Evolutionary conservation across 331 rosid species (phyloP), one percentile per base, ranked within the genome.

Genomic region (Malus hybrid): DNA sequence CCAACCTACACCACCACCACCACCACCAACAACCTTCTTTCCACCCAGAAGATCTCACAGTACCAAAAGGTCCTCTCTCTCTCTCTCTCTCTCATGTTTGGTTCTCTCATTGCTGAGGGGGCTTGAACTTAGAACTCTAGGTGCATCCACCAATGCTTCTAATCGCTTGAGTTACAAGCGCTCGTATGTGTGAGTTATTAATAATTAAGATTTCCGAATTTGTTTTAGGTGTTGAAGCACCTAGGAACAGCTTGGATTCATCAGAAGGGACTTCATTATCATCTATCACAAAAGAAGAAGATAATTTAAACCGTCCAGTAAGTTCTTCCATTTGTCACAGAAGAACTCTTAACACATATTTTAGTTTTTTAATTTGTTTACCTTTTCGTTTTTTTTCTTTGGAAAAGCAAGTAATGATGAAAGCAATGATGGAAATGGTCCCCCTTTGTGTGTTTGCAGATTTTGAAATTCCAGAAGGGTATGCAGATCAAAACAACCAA

Each of bases 221-320:
- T n/a, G 13, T 11, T 33, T 69, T 84, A 90, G 98, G 98, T 39
- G 42, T 78, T 77, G 92, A 88, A 81, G 96, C 96, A 42, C 97
- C 97, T 50, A 79, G 96, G 81, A 94, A 88, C 80, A 90, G 95
- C 82, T 77, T 91, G 88, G 89, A 88, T 72, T 72, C 68, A 81
- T 89, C 87, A 56, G 88, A 88, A 32, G 83, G 79, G 32, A 34
- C 80, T 50, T 57, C 81, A 68, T 44, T 85, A 18, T 75, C 92
- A 75, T 72, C 71, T 69, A 48, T 73, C 72, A 76, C 84, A 70
- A 88, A 79, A 72, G 74, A 85, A 57, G 88, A 87, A 80, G 87
- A 86, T 53, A 61, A 48, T 53, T 82, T 93, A n/a, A 79, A 84
- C 74, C 69, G 88, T 68, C 89, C 93, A 57, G 98, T 93, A 82